Conservation (phyloP, 768 basidiomycete species). For the Nidularia pulvinata region DNA sequence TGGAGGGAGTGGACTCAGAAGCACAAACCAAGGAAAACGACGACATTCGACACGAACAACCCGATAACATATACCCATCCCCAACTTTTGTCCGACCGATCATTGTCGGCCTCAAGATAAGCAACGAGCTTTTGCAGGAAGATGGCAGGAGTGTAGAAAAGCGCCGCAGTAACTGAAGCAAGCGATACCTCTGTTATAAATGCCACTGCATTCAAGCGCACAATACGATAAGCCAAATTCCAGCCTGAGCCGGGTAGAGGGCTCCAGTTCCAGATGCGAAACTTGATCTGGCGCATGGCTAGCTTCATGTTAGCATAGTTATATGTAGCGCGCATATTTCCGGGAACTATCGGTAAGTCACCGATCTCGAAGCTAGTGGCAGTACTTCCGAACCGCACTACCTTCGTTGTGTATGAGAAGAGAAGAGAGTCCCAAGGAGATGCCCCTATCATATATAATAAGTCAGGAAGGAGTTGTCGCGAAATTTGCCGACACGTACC, state of each 20-base stretch:
- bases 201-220: constrained; percentile 48
- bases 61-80: constrained; percentile 53
- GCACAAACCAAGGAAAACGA: constrained; percentile 7
- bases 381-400: constrained; percentile 81
- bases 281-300: constrained; percentile 47
- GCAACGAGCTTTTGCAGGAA: constrained; percentile 56
- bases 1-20: too few species aligned
- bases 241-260: constrained; percentile 65
- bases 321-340: constrained; percentile 63
- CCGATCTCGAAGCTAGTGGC: constrained; percentile 80
- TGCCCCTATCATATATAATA: constrained; percentile 33
- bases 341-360: constrained; percentile 83
- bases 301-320: constrained; percentile 68
- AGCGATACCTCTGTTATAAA: constrained; percentile 44
- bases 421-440: constrained; percentile 64
- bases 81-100: constrained; percentile 51
- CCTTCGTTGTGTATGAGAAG: constrained; percentile 89
- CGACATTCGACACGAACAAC: constrained; percentile 12
- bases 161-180: constrained; percentile 52
- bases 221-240: constrained; percentile 59
- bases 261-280: constrained; percentile 56
- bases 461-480: too few species aligned
- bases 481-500: constrained; percentile 24
- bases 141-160: constrained; percentile 62
- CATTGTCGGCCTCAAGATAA: constrained; percentile 62